These are phyloP conservation scores for Mucor velutinosus DNA, from an alignment of 371 early-diverging fungal genomes.

Conservation along the genomic window DNA sequence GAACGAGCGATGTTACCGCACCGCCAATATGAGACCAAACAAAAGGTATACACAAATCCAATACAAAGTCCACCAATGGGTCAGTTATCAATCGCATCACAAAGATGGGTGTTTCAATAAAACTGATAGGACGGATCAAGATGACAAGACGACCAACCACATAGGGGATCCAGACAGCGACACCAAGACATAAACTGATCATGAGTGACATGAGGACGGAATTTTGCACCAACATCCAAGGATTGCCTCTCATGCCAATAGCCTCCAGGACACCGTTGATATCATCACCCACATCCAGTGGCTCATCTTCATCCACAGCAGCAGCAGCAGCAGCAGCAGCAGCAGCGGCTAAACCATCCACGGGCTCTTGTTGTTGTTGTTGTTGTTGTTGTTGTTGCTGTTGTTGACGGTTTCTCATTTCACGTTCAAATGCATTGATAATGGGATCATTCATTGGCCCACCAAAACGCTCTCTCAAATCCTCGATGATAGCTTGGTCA, in stretches of 20 bases:
- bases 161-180: slow-evolving; percentile 77
- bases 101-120: slow-evolving; percentile 48
- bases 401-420: background rate
- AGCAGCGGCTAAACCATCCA: background rate
- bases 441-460: background rate
- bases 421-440: background rate
- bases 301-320: slow-evolving; percentile 29
- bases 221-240: slow-evolving; percentile 72
- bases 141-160: slow-evolving; percentile 60
- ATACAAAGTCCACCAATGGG: slow-evolving; percentile 51
- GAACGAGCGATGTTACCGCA: slow-evolving; percentile 6
- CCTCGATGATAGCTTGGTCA: background rate
- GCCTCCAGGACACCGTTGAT: slow-evolving; percentile 82
- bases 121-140: slow-evolving; percentile 49
- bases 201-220: slow-evolving; percentile 72
- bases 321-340: background rate
- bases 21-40: slow-evolving; percentile 29
- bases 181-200: slow-evolving; percentile 66
- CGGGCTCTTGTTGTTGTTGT: background rate
- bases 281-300: slow-evolving; percentile 57
- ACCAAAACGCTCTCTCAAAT: slow-evolving; percentile 4
- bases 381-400: background rate
- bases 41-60: slow-evolving; percentile 43
- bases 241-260: slow-evolving; percentile 85
- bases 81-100: slow-evolving; percentile 52